Percentiles rank a stretch among this genome's conserved stretches.
Conservation (phyloP, 1,284 basidiomycete genomes). For the Malassezia globosa region DNA sequence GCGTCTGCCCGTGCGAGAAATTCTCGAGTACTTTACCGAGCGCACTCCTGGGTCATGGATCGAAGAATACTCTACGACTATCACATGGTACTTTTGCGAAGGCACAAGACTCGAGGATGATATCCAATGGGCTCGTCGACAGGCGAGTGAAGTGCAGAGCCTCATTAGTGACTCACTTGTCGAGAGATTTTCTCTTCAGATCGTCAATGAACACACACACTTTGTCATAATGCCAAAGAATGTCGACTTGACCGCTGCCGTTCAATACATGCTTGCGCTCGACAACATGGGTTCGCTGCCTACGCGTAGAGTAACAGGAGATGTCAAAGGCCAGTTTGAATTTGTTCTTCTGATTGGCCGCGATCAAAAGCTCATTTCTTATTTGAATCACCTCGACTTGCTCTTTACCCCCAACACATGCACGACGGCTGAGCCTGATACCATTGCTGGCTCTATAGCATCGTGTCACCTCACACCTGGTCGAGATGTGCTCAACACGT, state of each 20-base stretch:
- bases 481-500: constrained; percentile 25
- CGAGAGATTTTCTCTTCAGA: constrained; percentile 42
- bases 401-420: constrained; percentile 42
- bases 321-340: constrained; percentile 30
- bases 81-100: constrained; percentile 63
- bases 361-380: constrained; percentile 40
- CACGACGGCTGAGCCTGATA: constrained; percentile 30
- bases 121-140: constrained; percentile 65
- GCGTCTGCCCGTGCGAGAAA: constrained; percentile 67
- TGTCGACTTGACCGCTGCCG: constrained; percentile 66
- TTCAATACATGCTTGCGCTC: constrained; percentile 48
- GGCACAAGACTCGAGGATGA: constrained; percentile 53
- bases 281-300: constrained; percentile 21
- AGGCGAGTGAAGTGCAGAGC: constrained; percentile 79
- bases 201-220: constrained; percentile 30
- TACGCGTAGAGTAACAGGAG: not conserved
- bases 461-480: constrained; percentile 30
- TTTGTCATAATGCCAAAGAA: constrained; percentile 73
- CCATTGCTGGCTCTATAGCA: constrained; percentile 30
- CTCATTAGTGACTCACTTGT: constrained; percentile 55
- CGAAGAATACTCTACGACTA: constrained; percentile 69
- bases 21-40: constrained; percentile 64
- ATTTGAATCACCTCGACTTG: constrained; percentile 39
- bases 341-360: constrained; percentile 40
- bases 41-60: constrained; percentile 72